Evolutionary conservation across 129 eudicot genomes (phyloP).

Genomic region (Artemisia tridentata): DNA sequence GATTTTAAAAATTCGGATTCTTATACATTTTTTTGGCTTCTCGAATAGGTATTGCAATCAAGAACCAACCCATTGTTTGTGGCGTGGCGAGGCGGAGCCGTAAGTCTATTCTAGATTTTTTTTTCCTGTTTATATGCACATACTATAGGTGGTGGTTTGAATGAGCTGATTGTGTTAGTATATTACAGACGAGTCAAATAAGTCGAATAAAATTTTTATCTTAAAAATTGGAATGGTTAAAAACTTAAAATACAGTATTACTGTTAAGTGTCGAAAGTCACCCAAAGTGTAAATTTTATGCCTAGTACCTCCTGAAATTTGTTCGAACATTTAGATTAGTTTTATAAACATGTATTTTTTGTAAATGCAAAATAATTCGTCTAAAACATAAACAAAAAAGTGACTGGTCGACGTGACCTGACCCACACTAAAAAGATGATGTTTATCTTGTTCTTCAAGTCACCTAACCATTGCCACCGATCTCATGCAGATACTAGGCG

Average conservation of each 20-base stretch:
- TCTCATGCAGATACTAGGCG: slow-evolving; percentile 65
- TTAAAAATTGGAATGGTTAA: background rate
- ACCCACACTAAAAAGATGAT: background rate
- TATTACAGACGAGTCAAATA: background rate
- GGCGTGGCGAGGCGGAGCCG: slow-evolving; percentile 97
- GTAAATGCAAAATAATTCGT: too few species aligned
- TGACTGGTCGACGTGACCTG: background rate
- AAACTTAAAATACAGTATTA: background rate
- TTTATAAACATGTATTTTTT: background rate
- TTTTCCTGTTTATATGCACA: background rate
- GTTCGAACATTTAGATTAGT: background rate
- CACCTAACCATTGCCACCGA: background rate
- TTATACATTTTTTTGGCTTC: background rate
- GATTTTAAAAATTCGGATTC: background rate
- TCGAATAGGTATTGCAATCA: slow-evolving; percentile 71
- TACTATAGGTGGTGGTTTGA: background rate
- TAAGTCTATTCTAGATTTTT: slow-evolving; percentile 39
- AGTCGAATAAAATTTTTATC: background rate
- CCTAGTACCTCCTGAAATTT: background rate
- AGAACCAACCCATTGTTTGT: slow-evolving; percentile 69
- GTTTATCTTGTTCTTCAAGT: background rate
- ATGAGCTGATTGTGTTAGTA: background rate
- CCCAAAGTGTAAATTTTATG: background rate
- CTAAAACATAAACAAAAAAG: too few species aligned
- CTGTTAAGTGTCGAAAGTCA: background rate